Conservation (phyloP, 1,284 basidiomycete genomes). For the Xerocomus nothofagi region DNA sequence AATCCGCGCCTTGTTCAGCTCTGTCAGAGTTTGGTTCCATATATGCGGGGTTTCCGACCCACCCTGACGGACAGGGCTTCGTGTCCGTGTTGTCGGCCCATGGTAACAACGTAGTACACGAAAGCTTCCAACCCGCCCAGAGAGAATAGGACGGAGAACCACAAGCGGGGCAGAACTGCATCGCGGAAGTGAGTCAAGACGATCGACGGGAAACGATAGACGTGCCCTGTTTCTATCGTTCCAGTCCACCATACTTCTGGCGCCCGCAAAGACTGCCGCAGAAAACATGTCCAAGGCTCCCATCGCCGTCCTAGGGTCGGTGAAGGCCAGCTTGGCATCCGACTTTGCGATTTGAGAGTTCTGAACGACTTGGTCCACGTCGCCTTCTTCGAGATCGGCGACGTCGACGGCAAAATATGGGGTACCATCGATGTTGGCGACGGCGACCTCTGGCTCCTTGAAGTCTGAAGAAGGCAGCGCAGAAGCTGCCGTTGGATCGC, state of each 20-base stretch:
- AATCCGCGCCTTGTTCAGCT: constrained; percentile 66
- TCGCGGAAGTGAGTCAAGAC: constrained; percentile 4
- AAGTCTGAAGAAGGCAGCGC: constrained; percentile 67
- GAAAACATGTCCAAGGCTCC: constrained; percentile 54
- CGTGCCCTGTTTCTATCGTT: constrained; percentile 79
- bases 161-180: constrained; percentile 86
- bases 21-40: constrained; percentile 13
- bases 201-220: not conserved
- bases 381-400: constrained; percentile 47
- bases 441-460: constrained; percentile 44
- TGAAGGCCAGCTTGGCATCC: constrained; percentile 54
- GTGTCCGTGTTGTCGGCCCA: constrained; percentile 62
- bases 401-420: constrained; percentile 84
- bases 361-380: constrained; percentile 48
- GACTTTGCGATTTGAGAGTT: constrained; percentile 38
- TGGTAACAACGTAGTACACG: constrained; percentile 73
- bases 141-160: constrained; percentile 81
- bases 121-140: constrained; percentile 96
- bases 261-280: constrained; percentile 74
- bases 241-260: constrained; percentile 86
- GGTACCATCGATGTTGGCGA: constrained; percentile 66
- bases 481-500: constrained; percentile 40
- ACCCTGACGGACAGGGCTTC: constrained; percentile 71
- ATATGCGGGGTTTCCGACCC: constrained; percentile 29
- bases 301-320: constrained; percentile 67